Conservation (phyloP, 2,329 filamentous ascomycete species). For the Aspergillus quadrilineatus region DNA sequence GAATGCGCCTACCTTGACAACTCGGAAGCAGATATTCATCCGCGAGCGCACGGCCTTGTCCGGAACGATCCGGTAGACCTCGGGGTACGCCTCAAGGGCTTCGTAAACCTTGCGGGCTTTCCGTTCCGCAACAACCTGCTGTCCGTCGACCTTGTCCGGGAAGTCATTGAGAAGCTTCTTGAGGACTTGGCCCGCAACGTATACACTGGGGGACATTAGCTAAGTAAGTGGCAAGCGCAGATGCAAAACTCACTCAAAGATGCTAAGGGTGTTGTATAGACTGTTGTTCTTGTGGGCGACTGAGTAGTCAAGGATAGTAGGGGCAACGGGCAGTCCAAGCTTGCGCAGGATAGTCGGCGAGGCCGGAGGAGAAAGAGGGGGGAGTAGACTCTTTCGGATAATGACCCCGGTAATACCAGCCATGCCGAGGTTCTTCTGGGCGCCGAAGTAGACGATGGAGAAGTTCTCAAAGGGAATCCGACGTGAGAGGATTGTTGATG, state of each 20-base stretch:
- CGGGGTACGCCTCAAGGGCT: slow-evolving; percentile 69
- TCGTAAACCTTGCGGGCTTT: slow-evolving; percentile 78
- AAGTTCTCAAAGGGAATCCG: slow-evolving; percentile 47
- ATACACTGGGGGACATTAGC: slow-evolving; percentile 62
- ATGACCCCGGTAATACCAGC: slow-evolving; percentile 85
- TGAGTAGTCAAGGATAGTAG: slow-evolving; percentile 78
- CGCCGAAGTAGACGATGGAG: slow-evolving; percentile 75
- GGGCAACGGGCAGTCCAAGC: slow-evolving; percentile 58
- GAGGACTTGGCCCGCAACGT: slow-evolving; percentile 84
- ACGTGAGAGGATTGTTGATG: slow-evolving; percentile 85
- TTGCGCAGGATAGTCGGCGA: slow-evolving; percentile 67
- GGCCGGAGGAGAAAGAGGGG: slow-evolving; percentile 65
- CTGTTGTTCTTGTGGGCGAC: slow-evolving; percentile 84
- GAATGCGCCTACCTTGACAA: slow-evolving; percentile 48
- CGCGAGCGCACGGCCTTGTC: slow-evolving; percentile 72
- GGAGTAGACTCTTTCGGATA: slow-evolving; percentile 75
- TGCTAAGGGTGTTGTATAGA: slow-evolving; percentile 92
- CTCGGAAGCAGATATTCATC: slow-evolving; percentile 94
- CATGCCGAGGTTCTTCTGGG: slow-evolving; percentile 85
- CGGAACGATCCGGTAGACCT: slow-evolving; percentile 76
- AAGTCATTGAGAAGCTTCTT: slow-evolving; percentile 67
- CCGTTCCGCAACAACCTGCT: slow-evolving; percentile 68
- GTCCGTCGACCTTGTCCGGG: slow-evolving; percentile 68
- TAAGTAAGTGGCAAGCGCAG: slow-evolving; percentile 7
- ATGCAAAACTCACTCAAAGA: slow-evolving; percentile 56